These are phyloP conservation scores for Iberis amara DNA, from an alignment of 441 rosid genomes.

Conservation along the genomic window DNA sequence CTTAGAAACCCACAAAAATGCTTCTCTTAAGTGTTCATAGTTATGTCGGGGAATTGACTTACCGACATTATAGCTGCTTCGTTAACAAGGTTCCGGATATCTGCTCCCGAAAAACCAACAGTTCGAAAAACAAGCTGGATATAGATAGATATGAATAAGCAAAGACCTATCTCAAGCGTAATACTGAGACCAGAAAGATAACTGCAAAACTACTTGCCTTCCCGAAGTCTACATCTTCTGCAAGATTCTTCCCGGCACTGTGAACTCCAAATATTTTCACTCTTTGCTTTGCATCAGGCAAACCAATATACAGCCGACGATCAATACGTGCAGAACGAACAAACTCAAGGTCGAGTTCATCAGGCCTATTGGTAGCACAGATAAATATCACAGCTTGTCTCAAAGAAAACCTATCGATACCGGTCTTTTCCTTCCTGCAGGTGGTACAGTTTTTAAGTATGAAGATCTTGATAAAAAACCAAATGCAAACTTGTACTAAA, in stretches of 20 bases:
- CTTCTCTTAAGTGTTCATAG: slow-evolving; percentile 13
- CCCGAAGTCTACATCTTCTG: slow-evolving; percentile 77
- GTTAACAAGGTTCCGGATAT: slow-evolving; percentile 89
- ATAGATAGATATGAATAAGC: slow-evolving; percentile 24
- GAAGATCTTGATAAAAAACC: slow-evolving; percentile 1
- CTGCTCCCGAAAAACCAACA: slow-evolving; percentile 96
- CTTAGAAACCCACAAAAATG: slow-evolving; percentile 13
- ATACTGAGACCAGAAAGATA: background rate
- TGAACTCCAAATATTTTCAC: slow-evolving; percentile 89
- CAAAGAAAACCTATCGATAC: slow-evolving; percentile 82
- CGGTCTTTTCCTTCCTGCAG: slow-evolving; percentile 86
- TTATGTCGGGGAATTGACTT: slow-evolving; percentile 34
- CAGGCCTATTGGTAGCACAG: slow-evolving; percentile 97
- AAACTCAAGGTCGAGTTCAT: slow-evolving; percentile 91
- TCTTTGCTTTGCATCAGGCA: slow-evolving; percentile 90
- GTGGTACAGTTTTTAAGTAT: slow-evolving; percentile 13
- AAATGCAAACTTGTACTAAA: background rate
- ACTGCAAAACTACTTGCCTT: slow-evolving; percentile 40
- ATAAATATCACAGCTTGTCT: slow-evolving; percentile 97
- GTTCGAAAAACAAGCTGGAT: slow-evolving; percentile 91
- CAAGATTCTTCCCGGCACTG: slow-evolving; percentile 77
- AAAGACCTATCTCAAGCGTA: slow-evolving; percentile 4
- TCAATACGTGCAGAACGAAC: slow-evolving; percentile 89
- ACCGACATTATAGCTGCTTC: slow-evolving; percentile 99
- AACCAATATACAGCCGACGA: slow-evolving; percentile 89